Evolutionary conservation across 306 rosid species (phyloP).

Genomic region (Crotalaria pallida): DNA sequence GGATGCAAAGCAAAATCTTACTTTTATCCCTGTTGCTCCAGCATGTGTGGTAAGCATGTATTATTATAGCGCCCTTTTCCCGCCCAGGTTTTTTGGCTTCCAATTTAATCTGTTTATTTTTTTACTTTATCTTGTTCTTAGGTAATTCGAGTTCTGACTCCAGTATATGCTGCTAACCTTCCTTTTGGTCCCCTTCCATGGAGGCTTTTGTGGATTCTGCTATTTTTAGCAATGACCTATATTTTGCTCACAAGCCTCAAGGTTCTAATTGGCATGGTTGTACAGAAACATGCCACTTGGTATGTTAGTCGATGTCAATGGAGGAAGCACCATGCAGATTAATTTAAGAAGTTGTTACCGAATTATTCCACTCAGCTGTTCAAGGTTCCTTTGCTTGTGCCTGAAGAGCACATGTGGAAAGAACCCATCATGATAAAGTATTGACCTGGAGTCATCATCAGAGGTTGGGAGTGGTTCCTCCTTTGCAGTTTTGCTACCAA

Average conservation of each 20-base stretch:
- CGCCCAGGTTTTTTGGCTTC: neutral
- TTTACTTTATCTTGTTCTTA: neutral
- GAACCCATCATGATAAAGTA: neutral
- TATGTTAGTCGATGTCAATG: constrained; percentile 72
- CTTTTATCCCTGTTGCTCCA: constrained; percentile 88
- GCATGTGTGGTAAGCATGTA: constrained; percentile 81
- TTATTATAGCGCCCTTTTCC: neutral
- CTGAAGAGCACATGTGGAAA: no score
- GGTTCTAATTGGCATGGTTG: constrained; percentile 63
- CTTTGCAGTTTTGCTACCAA: constrained; percentile 30
- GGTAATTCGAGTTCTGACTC: constrained; percentile 89
- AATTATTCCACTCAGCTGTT: no score
- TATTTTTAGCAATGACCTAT: constrained; percentile 54
- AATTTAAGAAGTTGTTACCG: neutral
- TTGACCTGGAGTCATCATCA: neutral
- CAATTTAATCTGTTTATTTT: neutral
- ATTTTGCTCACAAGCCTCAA: constrained; percentile 86
- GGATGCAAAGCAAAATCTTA: constrained; percentile 58
- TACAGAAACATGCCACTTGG: constrained; percentile 76
- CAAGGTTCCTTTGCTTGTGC: no score
- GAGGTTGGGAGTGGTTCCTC: constrained; percentile 13
- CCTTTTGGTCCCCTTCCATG: constrained; percentile 57
- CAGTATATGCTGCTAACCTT: constrained; percentile 74
- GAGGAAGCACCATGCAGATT: constrained; percentile 65
- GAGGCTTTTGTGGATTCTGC: constrained; percentile 53